Evolutionary conservation across 208 protist species (phyloP).

Genomic region (Acanthamoeba triangularis): DNA sequence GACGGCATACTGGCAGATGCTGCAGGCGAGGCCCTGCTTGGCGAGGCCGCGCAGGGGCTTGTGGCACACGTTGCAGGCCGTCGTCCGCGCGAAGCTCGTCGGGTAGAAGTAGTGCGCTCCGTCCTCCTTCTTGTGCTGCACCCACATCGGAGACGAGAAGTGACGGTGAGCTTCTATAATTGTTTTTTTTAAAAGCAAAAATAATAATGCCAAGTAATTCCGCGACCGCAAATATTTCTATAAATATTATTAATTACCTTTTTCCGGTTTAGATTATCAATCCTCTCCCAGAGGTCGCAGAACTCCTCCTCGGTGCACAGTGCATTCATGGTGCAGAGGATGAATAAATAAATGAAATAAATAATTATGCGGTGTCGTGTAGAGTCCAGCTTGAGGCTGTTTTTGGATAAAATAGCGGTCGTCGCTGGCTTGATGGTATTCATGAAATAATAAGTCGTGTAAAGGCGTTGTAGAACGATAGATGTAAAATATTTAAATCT

Average conservation of each 20-base stretch:
- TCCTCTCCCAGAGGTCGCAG: not conserved
- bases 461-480: not conserved
- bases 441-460: not conserved
- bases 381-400: not conserved
- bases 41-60: slow-evolving; percentile 10
- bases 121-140: slow-evolving; percentile 15
- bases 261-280: not conserved
- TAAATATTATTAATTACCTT: not conserved
- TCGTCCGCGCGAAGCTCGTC: slow-evolving; percentile 39
- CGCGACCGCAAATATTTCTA: not conserved
- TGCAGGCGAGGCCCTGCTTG: slow-evolving; percentile 6
- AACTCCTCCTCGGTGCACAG: slow-evolving; percentile 28
- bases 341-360: slow-evolving; percentile 13
- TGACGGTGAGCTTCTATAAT: not conserved
- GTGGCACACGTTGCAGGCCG: slow-evolving; percentile 37
- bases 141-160: not conserved
- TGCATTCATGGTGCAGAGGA: not conserved
- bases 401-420: not conserved
- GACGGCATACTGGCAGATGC: slow-evolving; percentile 32
- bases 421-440: no score
- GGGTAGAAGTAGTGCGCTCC: slow-evolving; percentile 42
- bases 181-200: no score
- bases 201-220: no score
- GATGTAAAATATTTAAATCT: slow-evolving; percentile 27
- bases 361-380: not conserved